Percentiles rank a stretch among this genome's conserved stretches.
These are phyloP conservation scores for Ustilago trichophora DNA, from an alignment of 1,284 basidiomycete species.

Conservation along the genomic window DNA sequence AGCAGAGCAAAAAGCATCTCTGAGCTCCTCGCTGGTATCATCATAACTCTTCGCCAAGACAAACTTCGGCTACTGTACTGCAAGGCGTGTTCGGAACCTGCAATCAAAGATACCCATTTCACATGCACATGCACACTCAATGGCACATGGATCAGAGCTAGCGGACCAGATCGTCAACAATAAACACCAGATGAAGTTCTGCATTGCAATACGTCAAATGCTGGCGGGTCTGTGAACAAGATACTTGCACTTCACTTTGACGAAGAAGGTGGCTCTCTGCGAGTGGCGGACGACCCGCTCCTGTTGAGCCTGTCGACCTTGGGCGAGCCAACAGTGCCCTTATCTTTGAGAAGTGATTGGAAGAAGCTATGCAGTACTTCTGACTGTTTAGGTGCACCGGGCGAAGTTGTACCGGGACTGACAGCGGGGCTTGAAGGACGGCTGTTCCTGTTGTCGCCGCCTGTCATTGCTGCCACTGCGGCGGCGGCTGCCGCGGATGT, in stretches of 20 bases:
- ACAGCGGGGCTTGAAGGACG: slow-evolving; percentile 36
- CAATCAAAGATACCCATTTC: too few species aligned
- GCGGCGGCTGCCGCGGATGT: slow-evolving; percentile 28
- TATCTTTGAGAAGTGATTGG: slow-evolving; percentile 52
- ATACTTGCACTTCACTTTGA: too few species aligned
- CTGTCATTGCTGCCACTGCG: slow-evolving; percentile 25
- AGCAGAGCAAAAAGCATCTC: slow-evolving; percentile 22
- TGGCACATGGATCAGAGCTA: too few species aligned
- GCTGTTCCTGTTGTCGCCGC: slow-evolving; percentile 5
- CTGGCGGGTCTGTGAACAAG: too few species aligned
- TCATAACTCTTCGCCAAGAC: too few species aligned
- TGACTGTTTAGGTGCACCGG: slow-evolving; percentile 50
- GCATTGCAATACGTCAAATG: too few species aligned
- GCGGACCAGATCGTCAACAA: too few species aligned
- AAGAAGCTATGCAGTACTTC: slow-evolving; percentile 64
- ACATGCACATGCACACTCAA: too few species aligned
- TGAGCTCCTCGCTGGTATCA: too few species aligned
- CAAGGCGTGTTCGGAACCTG: too few species aligned
- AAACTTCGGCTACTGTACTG: too few species aligned
- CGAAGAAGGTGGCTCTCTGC: slow-evolving; percentile 5
- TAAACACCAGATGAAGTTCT: too few species aligned
- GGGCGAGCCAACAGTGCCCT: slow-evolving; percentile 18
- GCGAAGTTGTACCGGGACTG: slow-evolving; percentile 14
- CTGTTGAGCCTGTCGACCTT: slow-evolving; percentile 20
- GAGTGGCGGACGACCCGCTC: neutral